Conservation (phyloP, 257 asterid genomes). For the Lycium barbarum region DNA sequence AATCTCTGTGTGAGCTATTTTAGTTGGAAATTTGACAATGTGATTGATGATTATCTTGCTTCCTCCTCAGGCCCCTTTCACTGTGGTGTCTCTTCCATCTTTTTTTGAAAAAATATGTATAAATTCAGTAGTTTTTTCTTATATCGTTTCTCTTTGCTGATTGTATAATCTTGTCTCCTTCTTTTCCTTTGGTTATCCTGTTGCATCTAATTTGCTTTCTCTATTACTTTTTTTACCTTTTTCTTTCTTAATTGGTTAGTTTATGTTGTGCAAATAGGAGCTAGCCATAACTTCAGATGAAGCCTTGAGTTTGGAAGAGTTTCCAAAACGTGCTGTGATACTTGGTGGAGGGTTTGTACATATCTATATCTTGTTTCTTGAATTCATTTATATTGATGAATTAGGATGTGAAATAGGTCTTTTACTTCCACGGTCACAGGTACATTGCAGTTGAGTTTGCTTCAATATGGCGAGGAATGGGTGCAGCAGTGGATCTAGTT, state of each 20-base stretch:
- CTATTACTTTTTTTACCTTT: background rate
- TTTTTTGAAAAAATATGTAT: background rate
- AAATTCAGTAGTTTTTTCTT: background rate
- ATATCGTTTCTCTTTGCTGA: background rate
- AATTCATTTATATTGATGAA: constrained; percentile 29
- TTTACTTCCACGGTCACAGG: constrained; percentile 47
- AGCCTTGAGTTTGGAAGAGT: constrained; percentile 97
- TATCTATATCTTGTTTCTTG: constrained; percentile 30
- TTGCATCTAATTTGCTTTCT: background rate
- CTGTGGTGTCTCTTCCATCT: background rate
- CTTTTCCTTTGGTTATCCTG: background rate
- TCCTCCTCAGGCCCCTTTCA: background rate
- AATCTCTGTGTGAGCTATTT: constrained; percentile 9
- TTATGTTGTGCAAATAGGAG: constrained; percentile 58
- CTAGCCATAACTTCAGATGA: constrained; percentile 97
- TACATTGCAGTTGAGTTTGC: constrained; percentile 99
- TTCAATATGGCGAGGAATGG: constrained; percentile 99
- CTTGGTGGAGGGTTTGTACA: constrained; percentile 89
- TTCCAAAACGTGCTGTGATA: constrained; percentile 84
- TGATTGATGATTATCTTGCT: background rate
- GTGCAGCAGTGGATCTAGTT: constrained; percentile 77
- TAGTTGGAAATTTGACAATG: background rate
- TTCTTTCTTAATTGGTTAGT: constrained; percentile 16
- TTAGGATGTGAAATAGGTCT: constrained; percentile 27
- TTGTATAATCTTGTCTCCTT: background rate